Base-by-base conservation (phyloP, 1,139 yeast genomes). In the Kodamaea anthophila region DNA sequence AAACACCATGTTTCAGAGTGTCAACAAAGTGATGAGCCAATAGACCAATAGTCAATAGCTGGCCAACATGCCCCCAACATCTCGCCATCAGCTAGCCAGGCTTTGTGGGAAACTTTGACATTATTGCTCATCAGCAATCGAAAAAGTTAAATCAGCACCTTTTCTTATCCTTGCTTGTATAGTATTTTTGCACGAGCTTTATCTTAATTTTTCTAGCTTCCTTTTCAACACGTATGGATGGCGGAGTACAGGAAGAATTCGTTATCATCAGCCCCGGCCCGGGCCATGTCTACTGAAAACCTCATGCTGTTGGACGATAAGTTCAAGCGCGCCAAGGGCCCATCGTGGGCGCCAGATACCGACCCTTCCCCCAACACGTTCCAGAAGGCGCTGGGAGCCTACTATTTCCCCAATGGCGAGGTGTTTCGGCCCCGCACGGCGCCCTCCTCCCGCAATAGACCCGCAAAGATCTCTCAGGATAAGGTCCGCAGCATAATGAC, bases 401-500 rank as follows among this genome's bases (percentile, higher is more conserved):
- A 10, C n/a, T 62, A 56, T 38, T 72, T 71, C 42, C 77, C 77
- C 9, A 71, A 72, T 44, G 78, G 78, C 29, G 78, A 71, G 43
- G 60, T 70, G 4, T 72, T 71, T 43, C 51, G 70, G 19, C 77
- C 77, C 1, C 45, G 76, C 25, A 46, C 47, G 26, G 51, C 60
- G 10, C 68, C 71, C 1, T 38, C 56, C 9, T 55, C 51, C 29
- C 53, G 74, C 32, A 46, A 58, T 28, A 51, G 66, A 33, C 74
- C 74, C 5, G 43, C 42, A 10, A 56, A 58, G 36, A 37, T 58
- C 30, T n/a, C n/a, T n/a, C n/a, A n/a, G n/a, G n/a, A n/a, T n/a
- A n/a, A 26, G 24, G 22, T 19, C 23, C 33, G 15, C 26, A 4
- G 22, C n/a, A n/a, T 20, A 10, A 19, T 12, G n/a, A n/a, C 21